phyloP scores from a whole-genome alignment of 495 filamentous ascomycete genomes.

The Aspergillus egyptiacus region DNA sequence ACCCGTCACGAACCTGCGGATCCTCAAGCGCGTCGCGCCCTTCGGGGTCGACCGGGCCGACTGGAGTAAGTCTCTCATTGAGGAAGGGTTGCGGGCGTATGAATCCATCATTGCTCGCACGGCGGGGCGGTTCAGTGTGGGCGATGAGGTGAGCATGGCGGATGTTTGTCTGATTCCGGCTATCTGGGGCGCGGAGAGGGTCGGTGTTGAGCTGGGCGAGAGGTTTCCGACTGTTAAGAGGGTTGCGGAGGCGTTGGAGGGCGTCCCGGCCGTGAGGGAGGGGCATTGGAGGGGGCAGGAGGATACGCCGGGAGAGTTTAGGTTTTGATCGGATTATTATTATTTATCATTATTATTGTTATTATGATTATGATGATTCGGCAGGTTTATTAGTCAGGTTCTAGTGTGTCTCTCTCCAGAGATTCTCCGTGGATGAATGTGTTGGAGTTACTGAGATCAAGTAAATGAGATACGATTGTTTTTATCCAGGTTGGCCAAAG shows the following conservation, averaged over 20 bases:
- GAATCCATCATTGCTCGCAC: constrained; percentile 29
- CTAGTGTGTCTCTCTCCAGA: too few species aligned
- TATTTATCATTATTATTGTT: too few species aligned
- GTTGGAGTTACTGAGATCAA: too few species aligned
- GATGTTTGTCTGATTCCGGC: constrained; percentile 50
- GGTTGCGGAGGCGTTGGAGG: constrained; percentile 35
- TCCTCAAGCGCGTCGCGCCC: constrained; percentile 37
- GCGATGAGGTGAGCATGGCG: constrained; percentile 45
- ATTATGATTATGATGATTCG: too few species aligned
- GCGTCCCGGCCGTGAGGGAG: constrained; percentile 31
- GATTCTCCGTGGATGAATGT: too few species aligned
- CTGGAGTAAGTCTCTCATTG: constrained; percentile 37
- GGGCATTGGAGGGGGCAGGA: constrained; percentile 43
- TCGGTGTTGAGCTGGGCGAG: constrained; percentile 38
- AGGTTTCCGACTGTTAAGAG: constrained; percentile 37
- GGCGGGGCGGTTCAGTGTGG: constrained; percentile 44
- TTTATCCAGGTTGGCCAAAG: too few species aligned
- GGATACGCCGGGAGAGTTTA: constrained; percentile 46
- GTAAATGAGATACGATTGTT: too few species aligned
- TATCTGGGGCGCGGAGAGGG: constrained; percentile 45
- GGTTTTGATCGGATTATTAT: too few species aligned
- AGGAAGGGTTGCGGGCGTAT: constrained; percentile 44
- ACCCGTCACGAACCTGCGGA: constrained; percentile 44
- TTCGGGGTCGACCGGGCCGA: constrained; percentile 31
- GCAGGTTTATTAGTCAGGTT: too few species aligned